These are phyloP conservation scores for Blastobotrys peoriensis DNA, from an alignment of 805 yeast genomes.

Conservation along the genomic window DNA sequence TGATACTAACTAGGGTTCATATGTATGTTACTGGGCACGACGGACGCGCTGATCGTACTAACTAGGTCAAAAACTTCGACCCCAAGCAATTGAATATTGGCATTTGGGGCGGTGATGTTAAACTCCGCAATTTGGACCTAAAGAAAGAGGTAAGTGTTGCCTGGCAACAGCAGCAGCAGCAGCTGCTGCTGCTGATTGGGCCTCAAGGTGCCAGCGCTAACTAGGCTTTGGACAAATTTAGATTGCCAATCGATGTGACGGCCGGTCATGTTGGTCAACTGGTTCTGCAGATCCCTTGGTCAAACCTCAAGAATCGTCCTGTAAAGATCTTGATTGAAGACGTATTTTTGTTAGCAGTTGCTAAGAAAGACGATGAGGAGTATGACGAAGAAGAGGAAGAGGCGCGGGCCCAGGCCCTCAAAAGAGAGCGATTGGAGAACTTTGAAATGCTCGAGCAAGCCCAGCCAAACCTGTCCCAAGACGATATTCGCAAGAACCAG, in stretches of 20 bases:
- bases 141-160: conserved; percentile 54
- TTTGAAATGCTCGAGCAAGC: conserved; percentile 49
- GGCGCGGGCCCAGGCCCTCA: conserved; percentile 57
- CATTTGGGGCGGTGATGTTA: conserved; percentile 96
- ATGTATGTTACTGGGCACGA: conserved; percentile 20
- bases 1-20: conserved; percentile 28
- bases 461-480: conserved; percentile 24
- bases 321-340: conserved; percentile 84
- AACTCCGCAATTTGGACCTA: conserved; percentile 65
- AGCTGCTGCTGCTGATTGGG: neutral
- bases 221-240: conserved; percentile 71
- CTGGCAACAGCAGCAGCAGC: neutral
- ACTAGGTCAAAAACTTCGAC: conserved; percentile 71
- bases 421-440: conserved; percentile 60
- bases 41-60: neutral
- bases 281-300: conserved; percentile 93
- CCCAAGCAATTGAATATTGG: conserved; percentile 93
- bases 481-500: conserved; percentile 50
- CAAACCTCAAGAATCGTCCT: conserved; percentile 86
- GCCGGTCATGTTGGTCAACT: conserved; percentile 88
- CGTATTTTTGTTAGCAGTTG: conserved; percentile 75
- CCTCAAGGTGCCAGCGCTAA: neutral
- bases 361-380: conserved; percentile 49
- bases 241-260: conserved; percentile 78
- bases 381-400: conserved; percentile 57